Evolutionary conservation across 2,329 filamentous ascomycete genomes (phyloP), one percentile per base, ranked within the genome.

Genomic region (Penicillium digitatum): DNA sequence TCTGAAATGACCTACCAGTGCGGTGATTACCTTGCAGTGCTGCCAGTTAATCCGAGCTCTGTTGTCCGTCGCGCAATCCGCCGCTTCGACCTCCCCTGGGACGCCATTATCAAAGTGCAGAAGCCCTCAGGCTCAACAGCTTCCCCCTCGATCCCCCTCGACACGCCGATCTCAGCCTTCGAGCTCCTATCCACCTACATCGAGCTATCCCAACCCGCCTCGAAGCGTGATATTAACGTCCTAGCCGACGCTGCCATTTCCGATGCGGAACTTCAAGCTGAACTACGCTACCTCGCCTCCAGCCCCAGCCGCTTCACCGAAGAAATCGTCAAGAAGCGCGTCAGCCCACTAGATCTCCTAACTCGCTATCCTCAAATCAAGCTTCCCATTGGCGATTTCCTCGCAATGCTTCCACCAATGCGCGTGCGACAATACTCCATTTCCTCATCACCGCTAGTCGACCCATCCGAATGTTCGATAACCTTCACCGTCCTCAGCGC

Each of bases 371-470:
- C 81, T 0, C 72, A 77, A 0, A 76, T 88, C 31, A 72, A 81
- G 3, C 71, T 93, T 0, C 79, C 87, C 0, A 80, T 94, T 24
- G 80, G 80, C 3, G 74, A 82, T 18, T 93, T 88, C 74, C 78
- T 94, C 8, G 78, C 80, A 32, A 86, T 90, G 79, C 80, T 91
- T 0, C 87, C 87, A 1, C 86, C 88, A 0, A 89, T 94, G 85
- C 84, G 88, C 27, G 80, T 89, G 37, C 82, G 88, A n/a, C 86
- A 89, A 69, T 91, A 91, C 76, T 89, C 85, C 31, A 90, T 92
- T 66, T 90, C 88, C 0, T 90, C 87, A 0, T 89, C 87, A 0
- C 87, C 88, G 0, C 77, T 89, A 0, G 77, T 76, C 58, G 79
- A 86, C 58, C 77, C 82, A 0, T 75, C 73, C 11, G 77, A 78